A percentile compares a stretch with the other conserved stretches of the same genome.
These are phyloP conservation scores for Thermothelomyces thermophilus DNA, from an alignment of 2,329 filamentous ascomycete species.

Conservation along the genomic window DNA sequence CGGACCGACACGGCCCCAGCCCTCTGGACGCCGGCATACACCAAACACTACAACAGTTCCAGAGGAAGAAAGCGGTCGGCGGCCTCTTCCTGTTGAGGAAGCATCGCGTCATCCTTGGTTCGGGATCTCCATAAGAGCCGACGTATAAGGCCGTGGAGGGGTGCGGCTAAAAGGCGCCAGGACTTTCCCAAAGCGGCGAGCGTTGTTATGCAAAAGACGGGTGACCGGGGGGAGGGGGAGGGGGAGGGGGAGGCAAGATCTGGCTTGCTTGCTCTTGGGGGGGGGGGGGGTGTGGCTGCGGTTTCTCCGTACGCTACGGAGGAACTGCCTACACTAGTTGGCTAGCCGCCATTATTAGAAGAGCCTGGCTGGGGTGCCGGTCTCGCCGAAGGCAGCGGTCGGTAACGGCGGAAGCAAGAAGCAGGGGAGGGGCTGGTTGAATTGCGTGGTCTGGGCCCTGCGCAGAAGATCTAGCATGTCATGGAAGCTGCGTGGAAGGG, in stretches of 20 bases:
- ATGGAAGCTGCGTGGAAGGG: conserved; percentile 34
- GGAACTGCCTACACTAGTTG: background rate
- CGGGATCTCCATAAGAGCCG: conserved; percentile 33
- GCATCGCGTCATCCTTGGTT: conserved; percentile 30
- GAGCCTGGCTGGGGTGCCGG: conserved; percentile 16
- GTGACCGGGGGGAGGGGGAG: no score
- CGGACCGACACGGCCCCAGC: background rate
- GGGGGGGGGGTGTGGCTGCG: no score
- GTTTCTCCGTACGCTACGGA: background rate
- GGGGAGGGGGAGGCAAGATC: no score
- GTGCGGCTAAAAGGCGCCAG: conserved; percentile 31
- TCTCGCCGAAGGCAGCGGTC: conserved; percentile 23
- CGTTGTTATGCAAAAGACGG: conserved; percentile 37
- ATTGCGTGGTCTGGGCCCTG: no score
- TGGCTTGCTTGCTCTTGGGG: no score
- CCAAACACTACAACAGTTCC: no score
- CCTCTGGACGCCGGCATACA: no score
- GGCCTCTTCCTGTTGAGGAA: conserved; percentile 15
- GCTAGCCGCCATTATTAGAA: background rate
- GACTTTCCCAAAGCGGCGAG: conserved; percentile 40
- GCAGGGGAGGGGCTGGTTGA: conserved; percentile 6
- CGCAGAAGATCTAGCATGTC: conserved; percentile 36
- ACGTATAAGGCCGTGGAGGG: conserved; percentile 31
- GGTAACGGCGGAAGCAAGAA: background rate
- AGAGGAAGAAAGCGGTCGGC: conserved; percentile 1